phyloP scores from a whole-genome alignment of 139 green algal genomes.

The Coccomyxa sp. region DNA sequence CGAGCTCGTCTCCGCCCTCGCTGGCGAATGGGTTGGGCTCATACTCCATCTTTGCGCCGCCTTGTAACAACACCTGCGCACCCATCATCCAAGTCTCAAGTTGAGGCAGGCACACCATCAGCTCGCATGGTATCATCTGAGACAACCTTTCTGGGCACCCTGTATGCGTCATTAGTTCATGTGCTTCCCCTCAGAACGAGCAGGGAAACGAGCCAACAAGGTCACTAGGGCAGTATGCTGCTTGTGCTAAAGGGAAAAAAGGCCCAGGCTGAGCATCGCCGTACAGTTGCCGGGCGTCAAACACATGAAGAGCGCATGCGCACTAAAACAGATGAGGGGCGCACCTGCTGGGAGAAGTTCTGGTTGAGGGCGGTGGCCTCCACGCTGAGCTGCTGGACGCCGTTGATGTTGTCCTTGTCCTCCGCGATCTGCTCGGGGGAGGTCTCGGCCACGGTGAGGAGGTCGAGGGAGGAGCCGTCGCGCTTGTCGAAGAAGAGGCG shows the following conservation, averaged over 20 bases:
- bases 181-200: too few species aligned
- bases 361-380: slow-evolving; percentile 93
- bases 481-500: slow-evolving; percentile 89
- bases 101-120: too few species aligned
- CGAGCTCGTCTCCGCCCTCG: slow-evolving; percentile 50
- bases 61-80: slow-evolving; percentile 53
- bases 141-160: too few species aligned
- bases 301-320: too few species aligned
- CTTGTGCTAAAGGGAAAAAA: background rate
- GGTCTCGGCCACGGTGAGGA: slow-evolving; percentile 77
- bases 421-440: slow-evolving; percentile 59
- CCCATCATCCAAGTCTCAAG: too few species aligned
- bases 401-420: slow-evolving; percentile 94
- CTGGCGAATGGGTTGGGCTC: slow-evolving; percentile 73
- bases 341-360: slow-evolving; percentile 86
- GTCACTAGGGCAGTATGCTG: background rate
- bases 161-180: too few species aligned
- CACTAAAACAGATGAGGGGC: background rate
- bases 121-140: too few species aligned
- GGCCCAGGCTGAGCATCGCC: background rate
- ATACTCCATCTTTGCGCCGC: slow-evolving; percentile 49
- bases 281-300: background rate
- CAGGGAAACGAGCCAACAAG: too few species aligned
- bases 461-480: slow-evolving; percentile 69
- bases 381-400: slow-evolving; percentile 73